These are phyloP conservation scores for Mycena venus DNA, from an alignment of 768 basidiomycete species.

Conservation along the genomic window DNA sequence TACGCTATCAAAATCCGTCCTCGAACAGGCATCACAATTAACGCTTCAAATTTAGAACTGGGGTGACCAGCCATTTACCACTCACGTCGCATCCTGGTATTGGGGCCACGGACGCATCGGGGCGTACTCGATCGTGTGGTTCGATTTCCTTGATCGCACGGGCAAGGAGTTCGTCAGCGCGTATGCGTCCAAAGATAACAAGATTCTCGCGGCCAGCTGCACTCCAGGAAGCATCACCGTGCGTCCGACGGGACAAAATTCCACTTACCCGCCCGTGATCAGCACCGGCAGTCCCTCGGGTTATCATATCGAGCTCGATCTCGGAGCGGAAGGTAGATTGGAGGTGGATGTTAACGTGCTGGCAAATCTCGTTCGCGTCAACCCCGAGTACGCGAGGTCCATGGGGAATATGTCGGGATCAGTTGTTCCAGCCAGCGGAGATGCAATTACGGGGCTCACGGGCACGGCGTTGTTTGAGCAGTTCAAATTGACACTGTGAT, in stretches of 20 bases:
- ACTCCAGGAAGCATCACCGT: not conserved
- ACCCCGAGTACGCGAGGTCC: not conserved
- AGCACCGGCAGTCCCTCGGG: conserved; percentile 4
- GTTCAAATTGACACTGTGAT: conserved; percentile 5
- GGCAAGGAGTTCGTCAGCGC: conserved; percentile 17
- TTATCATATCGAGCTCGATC: conserved; percentile 1
- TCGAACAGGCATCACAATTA: not conserved
- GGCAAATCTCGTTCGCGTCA: not conserved
- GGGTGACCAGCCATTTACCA: conserved; percentile 11
- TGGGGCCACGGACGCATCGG: conserved; percentile 31
- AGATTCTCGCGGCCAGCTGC: conserved; percentile 17
- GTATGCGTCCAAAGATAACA: conserved; percentile 10
- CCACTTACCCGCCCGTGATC: conserved; percentile 4
- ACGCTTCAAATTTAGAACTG: conserved; percentile 21
- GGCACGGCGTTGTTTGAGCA: conserved; percentile 16
- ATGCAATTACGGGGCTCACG: not conserved
- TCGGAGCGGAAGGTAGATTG: not conserved
- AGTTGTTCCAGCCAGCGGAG: not conserved
- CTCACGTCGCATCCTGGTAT: conserved; percentile 23
- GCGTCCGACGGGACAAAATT: conserved; percentile 12
- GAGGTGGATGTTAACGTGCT: not conserved
- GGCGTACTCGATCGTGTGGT: conserved; percentile 29
- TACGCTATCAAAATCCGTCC: not conserved
- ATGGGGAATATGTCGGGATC: not conserved
- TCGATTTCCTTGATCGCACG: conserved; percentile 9